Percentiles rank a stretch among this genome's conserved stretches.
Conservation (phyloP, 139 green algal genomes). For the Auxenochlorella protothecoides region DNA sequence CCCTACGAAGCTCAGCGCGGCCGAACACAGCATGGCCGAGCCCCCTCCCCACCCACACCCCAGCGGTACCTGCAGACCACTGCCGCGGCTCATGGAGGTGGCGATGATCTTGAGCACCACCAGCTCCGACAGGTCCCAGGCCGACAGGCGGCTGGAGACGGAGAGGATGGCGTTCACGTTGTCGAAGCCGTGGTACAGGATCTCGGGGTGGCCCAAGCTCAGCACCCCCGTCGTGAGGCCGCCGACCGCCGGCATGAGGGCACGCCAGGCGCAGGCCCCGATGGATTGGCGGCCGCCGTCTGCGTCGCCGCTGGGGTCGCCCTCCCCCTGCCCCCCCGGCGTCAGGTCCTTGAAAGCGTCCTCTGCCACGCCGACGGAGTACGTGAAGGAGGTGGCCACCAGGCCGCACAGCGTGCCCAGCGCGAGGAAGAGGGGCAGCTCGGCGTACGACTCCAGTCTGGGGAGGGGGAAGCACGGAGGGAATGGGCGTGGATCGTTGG, state of each 20-base stretch:
- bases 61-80: constrained; percentile 13
- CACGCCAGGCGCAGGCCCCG: background rate
- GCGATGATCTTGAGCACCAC: constrained; percentile 73
- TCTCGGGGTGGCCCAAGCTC: constrained; percentile 54
- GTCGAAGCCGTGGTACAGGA: constrained; percentile 71
- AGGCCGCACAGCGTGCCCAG: constrained; percentile 56
- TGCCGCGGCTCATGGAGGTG: constrained; percentile 68
- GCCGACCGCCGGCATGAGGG: constrained; percentile 43
- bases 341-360: constrained; percentile 21
- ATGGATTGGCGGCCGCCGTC: no score
- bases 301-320: background rate
- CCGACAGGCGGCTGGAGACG: constrained; percentile 16
- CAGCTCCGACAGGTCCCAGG: constrained; percentile 63
- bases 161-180: constrained; percentile 67
- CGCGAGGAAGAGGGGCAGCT: constrained; percentile 66
- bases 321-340: constrained; percentile 7
- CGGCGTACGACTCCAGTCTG: constrained; percentile 33
- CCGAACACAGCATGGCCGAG: no score
- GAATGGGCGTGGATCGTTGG: background rate
- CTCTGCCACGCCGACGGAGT: constrained; percentile 22
- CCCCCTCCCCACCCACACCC: no score
- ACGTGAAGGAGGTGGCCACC: constrained; percentile 38
- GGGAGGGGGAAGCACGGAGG: background rate
- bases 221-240: constrained; percentile 49
- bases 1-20: no score